Base-by-base conservation (phyloP, 495 filamentous ascomycete genomes). In the Talaromyces trachyspermus region DNA sequence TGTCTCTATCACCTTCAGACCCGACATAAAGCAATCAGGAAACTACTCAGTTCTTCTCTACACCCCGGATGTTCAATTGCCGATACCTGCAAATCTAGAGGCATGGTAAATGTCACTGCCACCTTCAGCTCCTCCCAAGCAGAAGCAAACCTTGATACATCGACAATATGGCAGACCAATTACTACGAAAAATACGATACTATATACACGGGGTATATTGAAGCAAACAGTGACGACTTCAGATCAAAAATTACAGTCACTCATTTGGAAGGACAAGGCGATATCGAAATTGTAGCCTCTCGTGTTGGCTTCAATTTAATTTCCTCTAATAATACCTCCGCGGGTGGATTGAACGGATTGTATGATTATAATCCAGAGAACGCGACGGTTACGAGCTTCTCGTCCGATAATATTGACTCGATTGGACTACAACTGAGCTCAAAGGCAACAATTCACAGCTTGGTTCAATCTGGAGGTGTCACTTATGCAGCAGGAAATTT, bases 171-270 rank as follows among this genome's bases (percentile, higher is more conserved):
- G 59, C 94, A 99, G 67, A 95, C 89, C 14, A 97, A 97, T 63
- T 67, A 88, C 53, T 88, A 82, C 58, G 88, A 95, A 67, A 99
- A 97, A 64, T 95, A 92, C 53, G 94, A 97, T 56, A 79, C 83
- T 46, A 79, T 97, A 49, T 95, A 89, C 61, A 81, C 79, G 48
- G 94, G 89, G 6, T 77, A 76, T 49, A 80, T 99, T 46, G 89
- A 97, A 57, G 81, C 80, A 23, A 82, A 72, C 51, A 83, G 80
- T 25, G 72, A 71, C 52, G 74, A 72, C 17, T 97, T 97, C 67
- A 79, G 83, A 17, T 89, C 92, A 20, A 76, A 74, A 14, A 80
- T 99, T 42, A 95, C 88, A 2, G 68, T 99, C 43, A 71, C 80
- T 2, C 86, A 91, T 9, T 61, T 74, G 15, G 51, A 75, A 11